These are phyloP conservation scores for Thermochaetoides thermophila DNA, from an alignment of 495 filamentous ascomycete species.

Conservation along the genomic window DNA sequence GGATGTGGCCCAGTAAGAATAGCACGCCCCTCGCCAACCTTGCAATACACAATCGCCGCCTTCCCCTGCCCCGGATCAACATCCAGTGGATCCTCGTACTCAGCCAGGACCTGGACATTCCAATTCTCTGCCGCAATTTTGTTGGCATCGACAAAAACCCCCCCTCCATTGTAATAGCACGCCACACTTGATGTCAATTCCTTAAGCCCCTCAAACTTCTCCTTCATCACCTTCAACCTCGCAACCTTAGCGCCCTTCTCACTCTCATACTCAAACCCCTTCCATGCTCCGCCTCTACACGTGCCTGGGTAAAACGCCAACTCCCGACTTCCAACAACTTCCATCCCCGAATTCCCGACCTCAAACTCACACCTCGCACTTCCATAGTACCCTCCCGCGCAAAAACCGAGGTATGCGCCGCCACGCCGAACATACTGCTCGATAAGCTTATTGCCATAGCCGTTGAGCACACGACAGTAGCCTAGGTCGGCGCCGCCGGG, in stretches of 20 bases:
- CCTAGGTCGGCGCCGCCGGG: constrained; percentile 91
- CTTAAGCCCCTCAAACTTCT: constrained; percentile 33
- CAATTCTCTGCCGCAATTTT: constrained; percentile 32
- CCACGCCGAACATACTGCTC: constrained; percentile 72
- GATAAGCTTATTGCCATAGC: constrained; percentile 72
- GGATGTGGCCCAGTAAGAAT: constrained; percentile 85
- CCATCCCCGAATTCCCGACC: constrained; percentile 62
- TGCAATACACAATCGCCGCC: constrained; percentile 78
- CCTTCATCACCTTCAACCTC: constrained; percentile 49
- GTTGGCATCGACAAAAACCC: constrained; percentile 77
- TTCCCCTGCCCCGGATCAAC: constrained; percentile 56
- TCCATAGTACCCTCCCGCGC: constrained; percentile 91
- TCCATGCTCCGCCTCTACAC: constrained; percentile 77
- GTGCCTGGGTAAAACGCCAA: constrained; percentile 75
- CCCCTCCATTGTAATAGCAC: constrained; percentile 89
- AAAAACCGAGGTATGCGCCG: constrained; percentile 77
- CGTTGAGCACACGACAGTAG: constrained; percentile 81
- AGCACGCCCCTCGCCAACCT: constrained; percentile 68
- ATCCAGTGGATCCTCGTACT: constrained; percentile 59
- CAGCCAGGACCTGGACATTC: constrained; percentile 70
- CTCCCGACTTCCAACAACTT: constrained; percentile 78
- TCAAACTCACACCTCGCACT: constrained; percentile 75
- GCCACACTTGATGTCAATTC: constrained; percentile 49
- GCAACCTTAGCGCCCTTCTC: constrained; percentile 72
- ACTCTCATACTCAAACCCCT: constrained; percentile 81